These are phyloP conservation scores for Coemansia sp. DNA, from an alignment of 192 early-diverging fungal species.

Conservation along the genomic window DNA sequence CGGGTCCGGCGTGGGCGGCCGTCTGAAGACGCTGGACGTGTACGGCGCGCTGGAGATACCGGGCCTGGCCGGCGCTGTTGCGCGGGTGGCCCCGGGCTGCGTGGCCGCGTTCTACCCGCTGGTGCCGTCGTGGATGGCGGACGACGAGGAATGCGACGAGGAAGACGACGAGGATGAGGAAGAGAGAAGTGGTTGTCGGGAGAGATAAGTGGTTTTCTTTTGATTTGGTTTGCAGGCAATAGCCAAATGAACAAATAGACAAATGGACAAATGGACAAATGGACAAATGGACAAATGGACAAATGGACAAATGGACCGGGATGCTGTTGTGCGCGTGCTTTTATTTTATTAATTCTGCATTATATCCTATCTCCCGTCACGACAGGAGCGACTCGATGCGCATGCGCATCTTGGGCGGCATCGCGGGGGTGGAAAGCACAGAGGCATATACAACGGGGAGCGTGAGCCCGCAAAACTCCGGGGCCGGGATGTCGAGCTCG, in stretches of 20 bases:
- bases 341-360: neutral
- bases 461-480: slow-evolving; percentile 36
- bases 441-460: slow-evolving; percentile 42
- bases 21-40: slow-evolving; percentile 23
- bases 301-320: too few species aligned
- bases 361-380: neutral
- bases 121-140: slow-evolving; percentile 21
- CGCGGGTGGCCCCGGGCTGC: slow-evolving; percentile 14
- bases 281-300: too few species aligned
- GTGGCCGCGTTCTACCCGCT: slow-evolving; percentile 17
- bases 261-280: too few species aligned
- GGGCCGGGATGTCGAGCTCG: slow-evolving; percentile 23
- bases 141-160: slow-evolving; percentile 2
- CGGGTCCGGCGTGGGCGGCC: slow-evolving; percentile 6
- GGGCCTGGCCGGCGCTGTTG: slow-evolving; percentile 13
- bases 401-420: slow-evolving; percentile 34
- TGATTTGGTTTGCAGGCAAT: too few species aligned
- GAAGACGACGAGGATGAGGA: neutral
- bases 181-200: neutral
- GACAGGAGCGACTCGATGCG: slow-evolving; percentile 34
- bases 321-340: too few species aligned
- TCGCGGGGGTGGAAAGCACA: slow-evolving; percentile 5
- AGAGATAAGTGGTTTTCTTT: too few species aligned
- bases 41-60: slow-evolving; percentile 21
- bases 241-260: too few species aligned